Base-by-base conservation (phyloP, 345 rosid species). In the Acer negundo region DNA sequence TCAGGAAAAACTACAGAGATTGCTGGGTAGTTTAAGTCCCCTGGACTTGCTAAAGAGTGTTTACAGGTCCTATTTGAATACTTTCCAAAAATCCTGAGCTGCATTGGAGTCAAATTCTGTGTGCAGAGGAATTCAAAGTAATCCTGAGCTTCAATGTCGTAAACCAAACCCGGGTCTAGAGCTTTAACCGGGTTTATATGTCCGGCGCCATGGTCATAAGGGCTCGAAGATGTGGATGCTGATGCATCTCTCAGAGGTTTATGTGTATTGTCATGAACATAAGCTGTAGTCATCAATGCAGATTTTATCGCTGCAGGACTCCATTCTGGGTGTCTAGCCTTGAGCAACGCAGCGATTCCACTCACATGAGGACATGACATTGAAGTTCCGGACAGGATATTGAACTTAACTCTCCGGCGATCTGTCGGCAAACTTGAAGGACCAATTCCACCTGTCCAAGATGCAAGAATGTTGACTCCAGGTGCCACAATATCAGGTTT, bases 311-410 rank as follows among this genome's bases (percentile, higher is more conserved):
- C 96, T 0, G 98, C 93, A 0, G 98, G 94, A 46, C 97, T 90
- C 98, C 98, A 95, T 38, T 90, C 94, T 3, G 98, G 98, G 75
- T 93, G 97, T 74, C 91, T 88, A 28, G 96, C 93, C 78, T 89
- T 95, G 68, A 95, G 86, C 81, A 95, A 82, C 6, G 98, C 98
- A 1, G 97, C 98, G 2, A 93, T 80, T 23, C 98, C 98, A 47
- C 98, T 93, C 66, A 95, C 98, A 77, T 95, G 98, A 24, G 98
- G 98, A 75, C 98, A 95, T 1, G 98, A 92, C 97, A 95, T 93
- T 22, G 98, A 95, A 77, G 98, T 95, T 64, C 97, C 98, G 0
- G 98, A 95, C 31, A 93, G 80, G 42, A 95, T 90, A 53, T 93
- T 95, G 89, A 95, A 95, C 71, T 86, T 86, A 44, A 89, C 92